phyloP scores from a whole-genome alignment of 768 basidiomycete genomes.

The Hericium rajendrae region DNA sequence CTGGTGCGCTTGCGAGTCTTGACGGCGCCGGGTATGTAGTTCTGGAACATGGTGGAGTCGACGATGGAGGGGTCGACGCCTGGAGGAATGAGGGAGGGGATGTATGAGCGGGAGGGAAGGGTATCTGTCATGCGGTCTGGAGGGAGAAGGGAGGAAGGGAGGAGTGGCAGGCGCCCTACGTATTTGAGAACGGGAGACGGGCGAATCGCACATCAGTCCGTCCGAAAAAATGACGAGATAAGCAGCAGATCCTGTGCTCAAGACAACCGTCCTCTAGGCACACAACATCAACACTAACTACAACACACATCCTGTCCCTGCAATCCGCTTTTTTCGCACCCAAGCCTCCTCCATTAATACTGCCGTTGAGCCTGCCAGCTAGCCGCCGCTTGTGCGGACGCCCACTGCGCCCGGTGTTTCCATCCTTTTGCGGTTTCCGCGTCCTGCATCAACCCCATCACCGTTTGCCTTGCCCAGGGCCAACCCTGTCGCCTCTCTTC shows the following conservation, averaged over 20 bases:
- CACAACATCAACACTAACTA: not conserved
- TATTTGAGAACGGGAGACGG: not conserved
- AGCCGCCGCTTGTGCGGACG: not conserved
- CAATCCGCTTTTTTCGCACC: not conserved
- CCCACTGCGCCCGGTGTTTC: not conserved
- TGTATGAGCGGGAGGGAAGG: constrained; percentile 25
- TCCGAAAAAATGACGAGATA: not conserved
- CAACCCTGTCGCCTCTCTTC: too few species aligned
- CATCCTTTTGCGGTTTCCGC: not conserved
- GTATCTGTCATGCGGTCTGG: not conserved
- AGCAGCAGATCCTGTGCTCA: not conserved
- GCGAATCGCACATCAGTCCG: not conserved
- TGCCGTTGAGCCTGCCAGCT: not conserved
- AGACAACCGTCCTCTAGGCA: not conserved
- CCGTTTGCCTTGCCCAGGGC: too few species aligned
- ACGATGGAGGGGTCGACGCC: constrained; percentile 57
- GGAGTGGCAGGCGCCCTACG: constrained; percentile 1
- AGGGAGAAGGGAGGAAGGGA: constrained; percentile 5
- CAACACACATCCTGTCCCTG: not conserved
- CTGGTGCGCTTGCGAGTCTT: constrained; percentile 92
- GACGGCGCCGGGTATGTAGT: constrained; percentile 87
- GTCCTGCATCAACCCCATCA: not conserved
- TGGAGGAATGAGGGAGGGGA: constrained; percentile 38
- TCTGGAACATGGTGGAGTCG: constrained; percentile 78
- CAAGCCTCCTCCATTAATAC: not conserved